Evolutionary conservation across 257 asterid species (phyloP).

Genomic region (Solanum paucissectum): DNA sequence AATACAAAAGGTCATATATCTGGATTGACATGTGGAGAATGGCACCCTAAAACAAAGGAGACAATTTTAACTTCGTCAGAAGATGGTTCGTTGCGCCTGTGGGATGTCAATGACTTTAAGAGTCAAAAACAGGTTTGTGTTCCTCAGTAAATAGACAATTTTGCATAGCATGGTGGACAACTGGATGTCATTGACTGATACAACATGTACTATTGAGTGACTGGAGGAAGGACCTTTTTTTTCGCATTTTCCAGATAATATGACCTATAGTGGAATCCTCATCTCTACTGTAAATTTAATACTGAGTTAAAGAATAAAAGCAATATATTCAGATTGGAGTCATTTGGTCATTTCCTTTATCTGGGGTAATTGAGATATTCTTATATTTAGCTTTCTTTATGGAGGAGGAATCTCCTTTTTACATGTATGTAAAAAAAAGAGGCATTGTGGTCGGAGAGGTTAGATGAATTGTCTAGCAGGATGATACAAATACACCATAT

Average conservation of each 20-base stretch:
- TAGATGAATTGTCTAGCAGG: not conserved
- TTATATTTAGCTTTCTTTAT: not conserved
- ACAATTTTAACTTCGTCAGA: slow-evolving; percentile 87
- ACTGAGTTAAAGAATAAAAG: not conserved
- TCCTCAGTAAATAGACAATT: not conserved
- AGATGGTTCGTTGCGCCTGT: slow-evolving; percentile 87
- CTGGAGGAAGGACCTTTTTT: not conserved
- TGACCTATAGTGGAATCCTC: not conserved
- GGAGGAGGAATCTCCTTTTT: not conserved
- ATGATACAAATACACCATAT: not conserved
- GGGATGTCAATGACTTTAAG: slow-evolving; percentile 91
- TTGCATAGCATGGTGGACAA: not conserved
- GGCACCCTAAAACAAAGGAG: slow-evolving; percentile 89
- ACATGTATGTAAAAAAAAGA: not conserved
- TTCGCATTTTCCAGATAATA: not conserved
- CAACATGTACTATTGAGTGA: not conserved
- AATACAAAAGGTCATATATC: slow-evolving; percentile 93
- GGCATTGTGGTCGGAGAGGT: not conserved
- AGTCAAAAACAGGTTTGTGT: slow-evolving; percentile 87
- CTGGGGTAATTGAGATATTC: not conserved
- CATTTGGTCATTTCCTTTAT: not conserved
- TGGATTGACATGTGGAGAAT: slow-evolving; percentile 95
- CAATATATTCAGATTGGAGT: not conserved
- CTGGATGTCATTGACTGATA: not conserved
- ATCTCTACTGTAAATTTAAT: not conserved